Evolutionary conservation across 2,329 filamentous ascomycete species (phyloP), one percentile per base, ranked within the genome.

Genomic region (Penicillium sp.): DNA sequence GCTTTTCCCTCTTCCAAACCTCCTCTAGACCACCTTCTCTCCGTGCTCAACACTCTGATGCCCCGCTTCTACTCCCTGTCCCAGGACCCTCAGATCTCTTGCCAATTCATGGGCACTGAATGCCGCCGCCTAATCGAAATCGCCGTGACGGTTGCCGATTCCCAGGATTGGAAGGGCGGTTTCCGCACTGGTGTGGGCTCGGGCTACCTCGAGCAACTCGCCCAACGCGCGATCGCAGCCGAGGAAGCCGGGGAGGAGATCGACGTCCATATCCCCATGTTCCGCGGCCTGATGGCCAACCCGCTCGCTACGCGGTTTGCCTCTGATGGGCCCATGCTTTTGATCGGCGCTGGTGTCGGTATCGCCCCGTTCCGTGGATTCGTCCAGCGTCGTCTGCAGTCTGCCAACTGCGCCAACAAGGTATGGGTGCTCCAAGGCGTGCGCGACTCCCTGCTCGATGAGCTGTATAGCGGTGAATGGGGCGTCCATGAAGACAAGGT

Each of bases 301-400:
- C 93, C 93, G 0, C 80, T 98, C 1, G 93, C 91, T 9, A 87
- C 86, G 66, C 84, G 96, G 66, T 98, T 97, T 66, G 86, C 89
- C 45, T 85, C 88, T 2, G 92, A 98, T 67, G 93, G 93, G 0
- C 93, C 93, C 0, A 98, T 98, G 93, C 84, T 98, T 32, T 81
- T 98, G 42, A 95, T 98, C 61, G 93, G 93, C 28, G 93, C 93
- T 4, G 93, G 93, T 47, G 93, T 98, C 20, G 93, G 93, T 56
- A 92, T 98, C 70, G 93, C 93, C 9, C 93, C 93, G 0, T 98
- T 98, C 84, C 85, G 93, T 42, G 93, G 93, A 50, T 98, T 98
- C 69, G 95, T 98, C 39, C 88, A 97, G 74, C 89, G 95, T 52
- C 82, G 91, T 10, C 79, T 96, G 49, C 92, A 92, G 78, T 93